Evolutionary conservation across 2,329 filamentous ascomycete species (phyloP).

Genomic region (Epicoccum nigrum): DNA sequence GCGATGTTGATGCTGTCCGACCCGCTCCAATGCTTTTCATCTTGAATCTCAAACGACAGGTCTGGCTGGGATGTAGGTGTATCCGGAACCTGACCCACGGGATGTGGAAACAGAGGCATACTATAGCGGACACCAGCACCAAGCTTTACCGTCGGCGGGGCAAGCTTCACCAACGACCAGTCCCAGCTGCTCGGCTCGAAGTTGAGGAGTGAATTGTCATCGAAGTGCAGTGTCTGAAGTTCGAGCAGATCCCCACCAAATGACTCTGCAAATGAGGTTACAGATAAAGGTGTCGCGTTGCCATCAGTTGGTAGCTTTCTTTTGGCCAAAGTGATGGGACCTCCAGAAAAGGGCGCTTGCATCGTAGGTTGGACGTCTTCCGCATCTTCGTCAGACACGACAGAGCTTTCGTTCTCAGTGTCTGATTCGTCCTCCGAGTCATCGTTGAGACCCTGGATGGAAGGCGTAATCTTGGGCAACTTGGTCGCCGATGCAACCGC

Average conservation of each 20-base stretch:
- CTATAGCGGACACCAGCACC: slow-evolving; percentile 30
- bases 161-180: slow-evolving; percentile 44
- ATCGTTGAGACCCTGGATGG: slow-evolving; percentile 29
- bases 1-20: slow-evolving; percentile 70
- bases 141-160: slow-evolving; percentile 33
- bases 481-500: slow-evolving; percentile 30
- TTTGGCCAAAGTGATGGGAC: slow-evolving; percentile 33
- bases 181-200: slow-evolving; percentile 46
- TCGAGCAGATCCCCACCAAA: slow-evolving; percentile 38
- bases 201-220: slow-evolving; percentile 31
- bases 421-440: slow-evolving; percentile 38
- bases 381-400: slow-evolving; percentile 29
- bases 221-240: slow-evolving; percentile 33
- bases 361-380: slow-evolving; percentile 23
- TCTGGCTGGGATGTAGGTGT: slow-evolving; percentile 46
- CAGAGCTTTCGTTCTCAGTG: slow-evolving; percentile 23
- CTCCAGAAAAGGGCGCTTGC: slow-evolving; percentile 23
- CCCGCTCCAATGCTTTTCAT: slow-evolving; percentile 50
- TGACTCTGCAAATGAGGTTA: slow-evolving; percentile 45
- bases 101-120: slow-evolving; percentile 37
- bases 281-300: slow-evolving; percentile 44
- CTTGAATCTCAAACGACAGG: slow-evolving; percentile 27
- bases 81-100: slow-evolving; percentile 33
- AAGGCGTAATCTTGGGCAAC: slow-evolving; percentile 24
- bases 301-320: slow-evolving; percentile 45